Evolutionary conservation across 768 basidiomycete species (phyloP).

Genomic region (Mycena indigotica): DNA sequence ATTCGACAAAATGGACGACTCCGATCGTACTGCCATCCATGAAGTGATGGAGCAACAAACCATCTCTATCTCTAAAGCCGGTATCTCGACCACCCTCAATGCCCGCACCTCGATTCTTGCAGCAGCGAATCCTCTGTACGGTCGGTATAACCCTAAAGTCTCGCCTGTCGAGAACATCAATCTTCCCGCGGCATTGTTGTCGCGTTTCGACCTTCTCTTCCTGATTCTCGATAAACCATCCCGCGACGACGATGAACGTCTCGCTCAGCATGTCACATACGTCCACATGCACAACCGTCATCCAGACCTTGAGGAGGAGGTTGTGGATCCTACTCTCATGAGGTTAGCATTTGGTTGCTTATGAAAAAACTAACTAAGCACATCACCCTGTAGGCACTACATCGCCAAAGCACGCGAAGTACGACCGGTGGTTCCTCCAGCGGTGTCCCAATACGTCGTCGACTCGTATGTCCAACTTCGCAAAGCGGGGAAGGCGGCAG

Average conservation of each 20-base stretch:
- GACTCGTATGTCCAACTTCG: conserved; percentile 95
- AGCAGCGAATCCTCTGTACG: conserved; percentile 96
- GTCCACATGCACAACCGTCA: conserved; percentile 97
- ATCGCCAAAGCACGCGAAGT: conserved; percentile 88
- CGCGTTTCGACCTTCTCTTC: conserved; percentile 95
- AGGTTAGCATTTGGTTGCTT: conserved; percentile 48
- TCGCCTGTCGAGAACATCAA: conserved; percentile 99
- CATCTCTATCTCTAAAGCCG: conserved; percentile 98
- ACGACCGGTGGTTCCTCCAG: conserved; percentile 86
- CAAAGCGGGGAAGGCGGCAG: conserved; percentile 89
- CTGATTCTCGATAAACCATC: conserved; percentile 95
- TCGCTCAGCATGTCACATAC: conserved; percentile 96
- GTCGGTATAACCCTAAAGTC: conserved; percentile 96
- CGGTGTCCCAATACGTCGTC: conserved; percentile 91
- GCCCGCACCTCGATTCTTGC: conserved; percentile 97
- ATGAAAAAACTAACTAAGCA: conserved; percentile 11
- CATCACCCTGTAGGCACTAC: conserved; percentile 78
- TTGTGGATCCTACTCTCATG: conserved; percentile 86
- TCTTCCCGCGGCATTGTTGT: conserved; percentile 92
- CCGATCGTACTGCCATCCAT: conserved; percentile 96
- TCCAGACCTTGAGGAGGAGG: conserved; percentile 81
- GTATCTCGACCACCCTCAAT: conserved; percentile 97
- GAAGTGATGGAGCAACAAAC: conserved; percentile 99
- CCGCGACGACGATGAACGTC: conserved; percentile 91
- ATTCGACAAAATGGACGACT: conserved; percentile 99